Evolutionary conservation across 1,139 yeast genomes (phyloP).

Genomic region (Saccharomyces uvarum): DNA sequence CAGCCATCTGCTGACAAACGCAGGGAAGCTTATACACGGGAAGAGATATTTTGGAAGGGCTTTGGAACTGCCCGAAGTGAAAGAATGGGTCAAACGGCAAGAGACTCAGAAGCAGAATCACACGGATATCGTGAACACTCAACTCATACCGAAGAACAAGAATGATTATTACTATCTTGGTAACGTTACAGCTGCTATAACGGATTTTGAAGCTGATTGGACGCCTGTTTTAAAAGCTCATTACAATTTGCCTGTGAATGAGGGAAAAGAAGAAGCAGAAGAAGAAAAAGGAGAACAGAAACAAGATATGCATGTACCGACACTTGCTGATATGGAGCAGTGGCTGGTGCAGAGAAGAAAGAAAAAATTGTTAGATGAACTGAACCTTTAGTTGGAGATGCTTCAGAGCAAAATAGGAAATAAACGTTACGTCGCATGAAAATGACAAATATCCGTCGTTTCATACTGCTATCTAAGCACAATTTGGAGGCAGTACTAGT

Average conservation of each 20-base stretch:
- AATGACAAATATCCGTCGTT: too few relatives aligned
- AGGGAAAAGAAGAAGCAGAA: not conserved
- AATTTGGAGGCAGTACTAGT: too few relatives aligned
- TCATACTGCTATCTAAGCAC: too few relatives aligned
- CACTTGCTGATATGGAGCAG: not conserved
- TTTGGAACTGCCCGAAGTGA: slow-evolving; percentile 68
- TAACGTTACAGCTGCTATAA: not conserved
- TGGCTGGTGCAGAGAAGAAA: slow-evolving; percentile 3
- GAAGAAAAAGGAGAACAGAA: not conserved
- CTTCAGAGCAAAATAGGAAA: not conserved
- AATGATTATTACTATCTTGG: slow-evolving; percentile 8
- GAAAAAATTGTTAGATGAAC: slow-evolving; percentile 1
- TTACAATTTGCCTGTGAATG: not conserved
- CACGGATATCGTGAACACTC: slow-evolving; percentile 11
- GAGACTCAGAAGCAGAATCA: slow-evolving; percentile 21
- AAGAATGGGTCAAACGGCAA: slow-evolving; percentile 40
- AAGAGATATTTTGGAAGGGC: slow-evolving; percentile 81
- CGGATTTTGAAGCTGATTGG: slow-evolving; percentile 11
- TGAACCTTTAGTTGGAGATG: not conserved
- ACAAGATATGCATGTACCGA: not conserved
- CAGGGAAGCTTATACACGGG: slow-evolving; percentile 34
- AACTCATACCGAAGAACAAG: slow-evolving; percentile 8
- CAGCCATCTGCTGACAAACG: slow-evolving; percentile 15
- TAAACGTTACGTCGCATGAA: not conserved
- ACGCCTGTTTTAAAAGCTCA: slow-evolving; percentile 7